Evolutionary conservation across 441 rosid species (phyloP).

Genomic region (Gossypium davidsonii): DNA sequence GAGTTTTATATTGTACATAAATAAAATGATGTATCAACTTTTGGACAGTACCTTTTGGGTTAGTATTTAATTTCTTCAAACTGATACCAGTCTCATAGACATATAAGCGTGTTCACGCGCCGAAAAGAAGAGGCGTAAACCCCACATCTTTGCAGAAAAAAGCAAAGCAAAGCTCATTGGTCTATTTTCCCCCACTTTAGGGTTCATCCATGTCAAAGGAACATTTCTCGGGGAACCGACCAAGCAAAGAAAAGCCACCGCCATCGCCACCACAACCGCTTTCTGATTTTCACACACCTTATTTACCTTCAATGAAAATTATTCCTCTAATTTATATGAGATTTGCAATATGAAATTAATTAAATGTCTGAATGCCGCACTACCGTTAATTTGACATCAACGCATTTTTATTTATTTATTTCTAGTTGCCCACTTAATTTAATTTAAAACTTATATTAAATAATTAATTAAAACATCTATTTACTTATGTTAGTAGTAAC

Average conservation of each 20-base stretch:
- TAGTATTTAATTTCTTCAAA: neutral
- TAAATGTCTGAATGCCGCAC: no score
- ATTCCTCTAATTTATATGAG: neutral
- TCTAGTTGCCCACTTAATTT: no score
- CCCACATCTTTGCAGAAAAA: neutral
- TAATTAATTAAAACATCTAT: no score
- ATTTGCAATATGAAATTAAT: neutral
- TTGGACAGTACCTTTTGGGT: neutral
- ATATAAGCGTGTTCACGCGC: neutral
- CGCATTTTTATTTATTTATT: no score
- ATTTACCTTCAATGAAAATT: neutral
- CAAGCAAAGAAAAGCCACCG: slow-evolving; percentile 37
- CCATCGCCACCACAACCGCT: neutral
- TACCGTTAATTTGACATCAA: no score
- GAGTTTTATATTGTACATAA: no score
- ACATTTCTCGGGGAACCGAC: slow-evolving; percentile 28
- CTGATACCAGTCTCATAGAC: neutral
- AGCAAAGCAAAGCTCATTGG: neutral
- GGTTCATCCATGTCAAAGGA: slow-evolving; percentile 36
- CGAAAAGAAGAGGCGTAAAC: neutral
- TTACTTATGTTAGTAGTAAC: no score
- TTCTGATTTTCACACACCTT: slow-evolving; percentile 5
- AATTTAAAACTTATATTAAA: no score
- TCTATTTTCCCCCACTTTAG: slow-evolving; percentile 13
- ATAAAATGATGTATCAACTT: neutral